These are phyloP conservation scores for Brettanomyces naardenensis DNA, from an alignment of 805 yeast species.

Conservation along the genomic window DNA sequence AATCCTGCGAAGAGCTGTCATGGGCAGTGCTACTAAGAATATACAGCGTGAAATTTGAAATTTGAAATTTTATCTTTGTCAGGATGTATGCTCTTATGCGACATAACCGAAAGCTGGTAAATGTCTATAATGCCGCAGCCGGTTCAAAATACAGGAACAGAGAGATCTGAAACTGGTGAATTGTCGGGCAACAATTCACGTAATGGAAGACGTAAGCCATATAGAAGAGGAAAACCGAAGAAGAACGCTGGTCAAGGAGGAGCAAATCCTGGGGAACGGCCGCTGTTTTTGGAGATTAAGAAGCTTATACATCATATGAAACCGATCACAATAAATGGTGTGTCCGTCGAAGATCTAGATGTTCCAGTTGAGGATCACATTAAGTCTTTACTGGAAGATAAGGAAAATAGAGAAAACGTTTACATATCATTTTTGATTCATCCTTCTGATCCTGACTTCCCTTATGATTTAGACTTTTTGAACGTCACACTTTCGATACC, in stretches of 20 bases:
- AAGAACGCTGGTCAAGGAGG: not conserved
- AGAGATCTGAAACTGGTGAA: no score
- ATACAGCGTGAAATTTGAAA: no score
- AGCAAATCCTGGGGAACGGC: constrained; percentile 4
- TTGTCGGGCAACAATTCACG: constrained; percentile 1
- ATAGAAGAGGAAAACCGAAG: not conserved
- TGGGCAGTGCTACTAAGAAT: no score
- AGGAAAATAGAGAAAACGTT: constrained; percentile 15
- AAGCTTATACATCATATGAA: constrained; percentile 13
- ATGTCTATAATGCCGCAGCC: no score
- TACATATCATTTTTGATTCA: constrained; percentile 37
- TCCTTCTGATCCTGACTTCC: constrained; percentile 71
- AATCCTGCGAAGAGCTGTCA: no score
- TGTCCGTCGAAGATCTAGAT: constrained; percentile 14
- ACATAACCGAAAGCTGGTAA: no score
- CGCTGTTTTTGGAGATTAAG: constrained; percentile 15
- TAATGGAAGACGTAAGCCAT: not conserved
- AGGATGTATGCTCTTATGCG: no score
- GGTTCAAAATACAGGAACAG: no score
- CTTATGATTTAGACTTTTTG: constrained; percentile 51
- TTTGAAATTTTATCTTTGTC: no score
- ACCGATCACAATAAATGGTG: constrained; percentile 26
- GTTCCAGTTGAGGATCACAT: constrained; percentile 14
- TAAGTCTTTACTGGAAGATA: constrained; percentile 9
- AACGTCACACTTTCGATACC: constrained; percentile 50